A percentile compares a stretch with the other conserved stretches of the same genome.
These are phyloP conservation scores for Solanum piurae DNA, from an alignment of 257 asterid species.

Conservation along the genomic window DNA sequence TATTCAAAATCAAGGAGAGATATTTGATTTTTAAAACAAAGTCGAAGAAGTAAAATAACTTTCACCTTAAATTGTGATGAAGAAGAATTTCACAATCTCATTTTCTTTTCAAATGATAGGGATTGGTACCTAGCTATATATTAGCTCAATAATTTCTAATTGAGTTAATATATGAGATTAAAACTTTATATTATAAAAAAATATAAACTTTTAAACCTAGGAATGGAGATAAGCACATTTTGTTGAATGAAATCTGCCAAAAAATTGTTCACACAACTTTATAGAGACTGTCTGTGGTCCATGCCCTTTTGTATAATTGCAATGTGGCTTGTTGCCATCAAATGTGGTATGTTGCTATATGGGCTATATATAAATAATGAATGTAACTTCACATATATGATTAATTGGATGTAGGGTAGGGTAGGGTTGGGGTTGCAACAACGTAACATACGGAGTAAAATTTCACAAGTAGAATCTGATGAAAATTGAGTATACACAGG, in stretches of 20 bases:
- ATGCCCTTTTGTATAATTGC: conserved; percentile 8
- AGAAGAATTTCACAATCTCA: not conserved
- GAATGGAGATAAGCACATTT: not conserved
- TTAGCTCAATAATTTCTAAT: not conserved
- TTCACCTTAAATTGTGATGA: not conserved
- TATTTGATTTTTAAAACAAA: not conserved
- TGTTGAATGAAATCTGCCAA: not conserved
- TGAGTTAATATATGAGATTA: not conserved
- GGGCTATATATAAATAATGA: conserved; percentile 4
- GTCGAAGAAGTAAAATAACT: not conserved
- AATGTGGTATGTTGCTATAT: conserved; percentile 26
- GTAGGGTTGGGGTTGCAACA: not conserved
- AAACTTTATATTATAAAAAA: not conserved
- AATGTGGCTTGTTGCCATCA: conserved; percentile 11
- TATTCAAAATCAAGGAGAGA: not conserved
- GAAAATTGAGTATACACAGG: not conserved
- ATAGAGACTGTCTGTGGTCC: conserved; percentile 29
- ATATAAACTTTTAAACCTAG: not conserved
- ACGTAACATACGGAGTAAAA: not conserved
- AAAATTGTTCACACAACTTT: not conserved
- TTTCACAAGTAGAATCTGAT: not conserved
- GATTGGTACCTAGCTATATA: not conserved
- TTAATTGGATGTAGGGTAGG: not conserved
- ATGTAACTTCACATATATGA: conserved; percentile 12
- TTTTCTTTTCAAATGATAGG: not conserved